Evolutionary conservation across 106 monocot species (phyloP), one percentile per base, ranked within the genome.

Genomic region (Dactylorhiza incarnata): DNA sequence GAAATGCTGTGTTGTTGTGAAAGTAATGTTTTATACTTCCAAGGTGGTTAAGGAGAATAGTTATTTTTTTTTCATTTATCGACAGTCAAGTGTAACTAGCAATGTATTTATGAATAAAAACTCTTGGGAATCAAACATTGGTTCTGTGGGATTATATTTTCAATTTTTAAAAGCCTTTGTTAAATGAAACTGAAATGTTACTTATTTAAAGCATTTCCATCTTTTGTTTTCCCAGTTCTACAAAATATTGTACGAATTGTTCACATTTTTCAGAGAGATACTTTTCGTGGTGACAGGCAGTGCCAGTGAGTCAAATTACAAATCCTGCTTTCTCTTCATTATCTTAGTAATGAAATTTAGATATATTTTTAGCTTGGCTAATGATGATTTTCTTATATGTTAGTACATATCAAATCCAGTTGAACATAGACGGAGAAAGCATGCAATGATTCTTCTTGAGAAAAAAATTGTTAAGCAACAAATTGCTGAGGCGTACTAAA

Each of bases 231-330:
- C 71, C 24, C 81, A 92, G 89, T 78, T 22, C 51, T 46, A 17
- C 70, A 63, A 74, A 70, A 72, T 14, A 48, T n/a, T 95, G 92
- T 59, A n/a, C 25, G 5, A 54, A 77, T 9, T 95, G 95, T 83
- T 51, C 65, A 45, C 95, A 95, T 83, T 74, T 78, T 73, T 52
- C 58, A 55, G 81, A 79, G 43, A 84, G 92, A 69, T 92, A 95
- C 83, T 95, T 95, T 75, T 90, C 86, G 81, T 95, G 95, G 95
- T 95, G 92, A 95, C 68, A 84, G 81, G n/a, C n/a, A n/a, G n/a
- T n/a, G n/a, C n/a, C n/a, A 67, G 95, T 95, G 62, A 88, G 85
- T 76, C 20, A 46, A 13, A 71, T 68, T 45, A 16, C 68, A 68
- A 16, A 15, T 44, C 45, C 11, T 25, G 8, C 6, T n/a, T 16